Evolutionary conservation across 2,329 filamentous ascomycete genomes (phyloP).

Genomic region (Calonectria naviculata): DNA sequence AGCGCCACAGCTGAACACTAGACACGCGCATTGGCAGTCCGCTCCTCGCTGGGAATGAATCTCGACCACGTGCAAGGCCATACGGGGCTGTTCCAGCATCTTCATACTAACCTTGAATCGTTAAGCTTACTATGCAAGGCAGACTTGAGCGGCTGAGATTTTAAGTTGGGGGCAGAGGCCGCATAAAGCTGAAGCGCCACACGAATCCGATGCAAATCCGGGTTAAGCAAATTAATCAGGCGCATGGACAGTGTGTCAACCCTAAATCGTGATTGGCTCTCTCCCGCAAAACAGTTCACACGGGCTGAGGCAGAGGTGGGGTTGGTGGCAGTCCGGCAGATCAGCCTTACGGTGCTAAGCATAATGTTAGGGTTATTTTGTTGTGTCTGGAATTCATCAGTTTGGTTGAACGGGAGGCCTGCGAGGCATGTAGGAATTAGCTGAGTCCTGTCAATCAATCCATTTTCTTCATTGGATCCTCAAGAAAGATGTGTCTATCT

Average conservation of each 20-base stretch:
- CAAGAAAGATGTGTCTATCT: too few relatives aligned
- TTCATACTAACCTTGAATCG: not conserved
- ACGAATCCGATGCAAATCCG: not conserved
- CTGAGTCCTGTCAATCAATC: too few relatives aligned
- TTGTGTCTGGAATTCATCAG: too few relatives aligned
- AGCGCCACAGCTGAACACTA: too few relatives aligned
- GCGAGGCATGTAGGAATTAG: too few relatives aligned
- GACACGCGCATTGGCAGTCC: too few relatives aligned
- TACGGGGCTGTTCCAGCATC: not conserved
- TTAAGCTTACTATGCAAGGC: not conserved
- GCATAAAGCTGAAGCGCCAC: not conserved
- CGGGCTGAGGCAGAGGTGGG: not conserved
- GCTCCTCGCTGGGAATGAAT: too few relatives aligned
- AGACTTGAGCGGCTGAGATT: not conserved
- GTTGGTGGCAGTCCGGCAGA: not conserved
- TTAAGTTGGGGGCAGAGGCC: not conserved
- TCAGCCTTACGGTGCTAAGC: not conserved
- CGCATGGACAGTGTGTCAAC: not conserved
- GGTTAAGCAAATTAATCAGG: too few relatives aligned
- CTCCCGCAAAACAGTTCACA: not conserved
- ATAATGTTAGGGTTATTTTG: not conserved
- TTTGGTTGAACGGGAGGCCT: too few relatives aligned
- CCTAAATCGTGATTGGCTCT: not conserved
- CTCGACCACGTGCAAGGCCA: not conserved
- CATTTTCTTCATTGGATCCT: too few relatives aligned